Evolutionary conservation across 2,329 filamentous ascomycete genomes (phyloP).

Genomic region (Calonectria fujianensis): DNA sequence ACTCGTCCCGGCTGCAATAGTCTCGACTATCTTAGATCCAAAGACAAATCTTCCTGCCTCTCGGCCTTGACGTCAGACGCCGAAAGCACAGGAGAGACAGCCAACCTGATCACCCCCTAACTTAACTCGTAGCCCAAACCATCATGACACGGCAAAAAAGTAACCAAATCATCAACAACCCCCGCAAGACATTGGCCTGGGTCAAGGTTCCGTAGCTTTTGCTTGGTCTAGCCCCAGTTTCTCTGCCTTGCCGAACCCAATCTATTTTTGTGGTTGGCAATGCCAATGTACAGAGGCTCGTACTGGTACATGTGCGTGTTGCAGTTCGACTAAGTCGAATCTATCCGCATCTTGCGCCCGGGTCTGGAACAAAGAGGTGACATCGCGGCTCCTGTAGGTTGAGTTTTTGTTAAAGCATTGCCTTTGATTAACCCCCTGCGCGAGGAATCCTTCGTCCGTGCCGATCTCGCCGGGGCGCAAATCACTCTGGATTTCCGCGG

Average conservation of each 20-base stretch:
- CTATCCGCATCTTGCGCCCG: conserved; percentile 32
- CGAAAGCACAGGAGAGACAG: conserved; percentile 25
- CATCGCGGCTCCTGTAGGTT: conserved; percentile 34
- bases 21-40: conserved; percentile 31
- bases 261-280: conserved; percentile 29
- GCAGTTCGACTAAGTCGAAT: conserved; percentile 23
- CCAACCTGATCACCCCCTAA: conserved; percentile 16
- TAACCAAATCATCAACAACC: conserved; percentile 19
- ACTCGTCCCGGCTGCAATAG: conserved; percentile 24
- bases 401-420: conserved; percentile 36
- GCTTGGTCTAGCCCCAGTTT: conserved; percentile 13
- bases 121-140: conserved; percentile 9
- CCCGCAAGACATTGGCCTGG: conserved; percentile 33
- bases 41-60: conserved; percentile 7
- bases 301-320: conserved; percentile 6
- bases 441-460: conserved; percentile 45
- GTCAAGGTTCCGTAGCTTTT: conserved; percentile 40
- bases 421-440: conserved; percentile 26
- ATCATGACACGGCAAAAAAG: conserved; percentile 29
- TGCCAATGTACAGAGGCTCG: conserved; percentile 18
- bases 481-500: conserved; percentile 33
- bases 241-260: conserved; percentile 29
- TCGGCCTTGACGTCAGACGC: conserved; percentile 49
- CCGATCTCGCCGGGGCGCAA: conserved; percentile 47
- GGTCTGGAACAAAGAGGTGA: conserved; percentile 39